Conservation (phyloP, 441 rosid species). For the Kokia cookei region DNA sequence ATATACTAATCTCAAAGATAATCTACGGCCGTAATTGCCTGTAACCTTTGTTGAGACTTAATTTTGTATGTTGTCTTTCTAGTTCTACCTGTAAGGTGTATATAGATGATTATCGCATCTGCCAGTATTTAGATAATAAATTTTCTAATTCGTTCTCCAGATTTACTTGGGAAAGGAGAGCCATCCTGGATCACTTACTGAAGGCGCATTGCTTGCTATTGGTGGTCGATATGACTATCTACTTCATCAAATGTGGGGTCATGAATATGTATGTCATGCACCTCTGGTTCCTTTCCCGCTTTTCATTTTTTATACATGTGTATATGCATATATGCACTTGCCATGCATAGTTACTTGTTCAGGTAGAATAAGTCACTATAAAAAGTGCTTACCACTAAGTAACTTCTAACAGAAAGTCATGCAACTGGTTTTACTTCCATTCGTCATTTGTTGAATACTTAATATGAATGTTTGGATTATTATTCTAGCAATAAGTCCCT, state of each 20-base stretch:
- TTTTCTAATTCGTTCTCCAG: conserved; percentile 29
- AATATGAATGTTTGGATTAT: background rate
- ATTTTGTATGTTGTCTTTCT: background rate
- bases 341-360: background rate
- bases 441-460: background rate
- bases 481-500: background rate
- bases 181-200: conserved; percentile 59
- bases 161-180: conserved; percentile 65
- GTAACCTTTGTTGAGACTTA: background rate
- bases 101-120: background rate
- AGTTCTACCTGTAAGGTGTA: background rate
- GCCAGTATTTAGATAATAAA: background rate
- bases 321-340: background rate
- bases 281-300: conserved; percentile 13
- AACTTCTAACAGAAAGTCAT: background rate
- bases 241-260: conserved; percentile 76
- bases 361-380: background rate
- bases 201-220: conserved; percentile 77
- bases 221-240: conserved; percentile 95
- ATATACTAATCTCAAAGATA: background rate
- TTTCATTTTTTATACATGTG: background rate
- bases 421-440: background rate
- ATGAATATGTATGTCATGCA: conserved; percentile 47
- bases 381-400: background rate
- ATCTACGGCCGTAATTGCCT: background rate